Conservation (phyloP, 2,329 filamentous ascomycete genomes). For the Phialocephala subalpina region DNA sequence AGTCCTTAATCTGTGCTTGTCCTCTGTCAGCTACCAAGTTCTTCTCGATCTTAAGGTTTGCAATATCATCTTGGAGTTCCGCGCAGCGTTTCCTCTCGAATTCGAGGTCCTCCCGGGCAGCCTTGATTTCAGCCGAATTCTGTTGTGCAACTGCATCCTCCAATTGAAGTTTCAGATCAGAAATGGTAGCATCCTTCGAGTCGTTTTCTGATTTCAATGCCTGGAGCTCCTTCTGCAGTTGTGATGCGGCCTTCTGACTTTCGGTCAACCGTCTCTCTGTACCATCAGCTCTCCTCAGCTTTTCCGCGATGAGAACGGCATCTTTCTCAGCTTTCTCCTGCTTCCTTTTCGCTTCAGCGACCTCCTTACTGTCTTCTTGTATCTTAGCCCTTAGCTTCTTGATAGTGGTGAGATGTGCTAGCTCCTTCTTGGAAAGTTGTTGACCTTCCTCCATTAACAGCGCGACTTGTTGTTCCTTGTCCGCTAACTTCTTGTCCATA, state of each 20-base stretch:
- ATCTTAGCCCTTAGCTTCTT: constrained; percentile 79
- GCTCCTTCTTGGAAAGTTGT: constrained; percentile 83
- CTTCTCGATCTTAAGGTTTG: constrained; percentile 80
- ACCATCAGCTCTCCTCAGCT: constrained; percentile 58
- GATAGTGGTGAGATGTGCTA: constrained; percentile 83
- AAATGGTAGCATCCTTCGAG: constrained; percentile 69
- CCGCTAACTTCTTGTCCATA: constrained; percentile 79
- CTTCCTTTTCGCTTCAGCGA: constrained; percentile 64
- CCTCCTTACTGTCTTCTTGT: constrained; percentile 69
- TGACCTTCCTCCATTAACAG: constrained; percentile 92
- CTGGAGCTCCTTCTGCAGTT: constrained; percentile 65
- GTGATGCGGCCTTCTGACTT: constrained; percentile 58
- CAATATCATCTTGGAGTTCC: constrained; percentile 64
- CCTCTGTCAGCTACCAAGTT: constrained; percentile 76
- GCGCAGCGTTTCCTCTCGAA: constrained; percentile 65
- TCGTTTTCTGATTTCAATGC: constrained; percentile 68
- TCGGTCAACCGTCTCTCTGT: constrained; percentile 64
- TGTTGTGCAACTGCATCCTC: constrained; percentile 72
- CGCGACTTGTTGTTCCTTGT: constrained; percentile 91
- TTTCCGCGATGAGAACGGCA: constrained; percentile 53
- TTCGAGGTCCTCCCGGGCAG: constrained; percentile 72
- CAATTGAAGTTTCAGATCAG: constrained; percentile 74
- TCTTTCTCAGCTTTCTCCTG: constrained; percentile 67
- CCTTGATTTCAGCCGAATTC: constrained; percentile 71
- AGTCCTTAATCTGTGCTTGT: constrained; percentile 72